These are phyloP conservation scores for Acer saccharum DNA, from an alignment of 345 rosid species.

Conservation along the genomic window DNA sequence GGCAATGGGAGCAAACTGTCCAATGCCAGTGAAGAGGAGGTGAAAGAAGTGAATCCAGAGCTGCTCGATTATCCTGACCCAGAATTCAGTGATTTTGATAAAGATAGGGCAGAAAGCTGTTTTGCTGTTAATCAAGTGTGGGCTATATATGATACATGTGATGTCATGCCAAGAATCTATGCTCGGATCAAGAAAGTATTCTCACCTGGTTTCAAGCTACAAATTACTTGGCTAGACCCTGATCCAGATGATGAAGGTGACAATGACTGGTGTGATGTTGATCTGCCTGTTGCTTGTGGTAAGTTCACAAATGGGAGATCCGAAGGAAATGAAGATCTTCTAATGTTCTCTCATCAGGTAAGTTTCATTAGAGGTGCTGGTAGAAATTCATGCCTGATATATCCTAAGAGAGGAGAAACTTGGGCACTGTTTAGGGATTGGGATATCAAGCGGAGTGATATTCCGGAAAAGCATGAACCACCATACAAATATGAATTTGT, in stretches of 20 bases:
- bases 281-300: conserved; percentile 74
- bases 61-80: conserved; percentile 51
- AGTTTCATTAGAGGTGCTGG: conserved; percentile 10
- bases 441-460: conserved; percentile 57
- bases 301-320: conserved; percentile 41
- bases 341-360: conserved; percentile 71
- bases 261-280: conserved; percentile 36
- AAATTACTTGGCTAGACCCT: conserved; percentile 78
- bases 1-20: conserved; percentile 17
- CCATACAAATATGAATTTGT: conserved; percentile 64
- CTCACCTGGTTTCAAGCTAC: conserved; percentile 57
- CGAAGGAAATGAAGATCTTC: conserved; percentile 41
- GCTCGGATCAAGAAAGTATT: conserved; percentile 59
- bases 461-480: conserved; percentile 32
- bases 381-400: conserved; percentile 35
- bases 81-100: conserved; percentile 72
- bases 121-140: conserved; percentile 77
- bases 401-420: conserved; percentile 76
- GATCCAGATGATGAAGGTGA: conserved; percentile 36
- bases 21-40: conserved; percentile 11
- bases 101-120: conserved; percentile 36
- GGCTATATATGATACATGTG: conserved; percentile 78
- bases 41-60: too few species aligned
- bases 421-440: conserved; percentile 89
- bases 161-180: conserved; percentile 84